Percentiles rank a stretch among this genome's conserved stretches.
phyloP scores from a whole-genome alignment of 768 basidiomycete species.

The Tricholoma terreum region DNA sequence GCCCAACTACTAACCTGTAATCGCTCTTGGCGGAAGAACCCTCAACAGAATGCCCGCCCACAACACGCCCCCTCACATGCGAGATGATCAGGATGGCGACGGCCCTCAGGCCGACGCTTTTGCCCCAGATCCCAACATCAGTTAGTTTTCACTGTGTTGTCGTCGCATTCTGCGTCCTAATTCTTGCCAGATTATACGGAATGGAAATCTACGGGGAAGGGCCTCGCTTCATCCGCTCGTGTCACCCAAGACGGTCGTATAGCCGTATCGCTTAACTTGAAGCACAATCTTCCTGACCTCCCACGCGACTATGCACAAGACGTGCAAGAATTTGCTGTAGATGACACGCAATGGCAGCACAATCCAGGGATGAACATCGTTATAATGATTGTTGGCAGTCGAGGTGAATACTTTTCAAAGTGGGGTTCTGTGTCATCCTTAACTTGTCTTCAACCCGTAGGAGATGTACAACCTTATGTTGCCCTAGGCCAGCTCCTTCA shows the following conservation, averaged over 20 bases:
- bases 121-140: constrained; percentile 16
- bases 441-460: constrained; percentile 23
- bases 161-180: too few species aligned
- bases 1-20: too few species aligned
- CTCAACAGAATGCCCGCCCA: neutral
- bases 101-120: constrained; percentile 1
- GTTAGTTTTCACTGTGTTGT: neutral
- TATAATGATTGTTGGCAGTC: constrained; percentile 65
- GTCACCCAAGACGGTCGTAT: constrained; percentile 47
- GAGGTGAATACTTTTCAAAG: constrained; percentile 37
- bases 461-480: constrained; percentile 66
- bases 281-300: constrained; percentile 47
- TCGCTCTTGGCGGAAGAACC: neutral
- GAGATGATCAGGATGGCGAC: constrained; percentile 5
- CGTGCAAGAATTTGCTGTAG: constrained; percentile 50
- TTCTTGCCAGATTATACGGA: constrained; percentile 32
- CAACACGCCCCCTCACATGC: constrained; percentile 5
- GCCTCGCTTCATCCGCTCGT: constrained; percentile 39
- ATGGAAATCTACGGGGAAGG: constrained; percentile 38
- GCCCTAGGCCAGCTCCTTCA: constrained; percentile 50
- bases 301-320: constrained; percentile 42
- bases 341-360: constrained; percentile 31
- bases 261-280: constrained; percentile 44
- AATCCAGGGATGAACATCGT: constrained; percentile 52
- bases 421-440: neutral